A percentile compares a stretch with the other conserved stretches of the same genome.
These are phyloP conservation scores for Echinochloa phyllopogon DNA, from an alignment of 176 grass and related monocot species.

Conservation along the genomic window DNA sequence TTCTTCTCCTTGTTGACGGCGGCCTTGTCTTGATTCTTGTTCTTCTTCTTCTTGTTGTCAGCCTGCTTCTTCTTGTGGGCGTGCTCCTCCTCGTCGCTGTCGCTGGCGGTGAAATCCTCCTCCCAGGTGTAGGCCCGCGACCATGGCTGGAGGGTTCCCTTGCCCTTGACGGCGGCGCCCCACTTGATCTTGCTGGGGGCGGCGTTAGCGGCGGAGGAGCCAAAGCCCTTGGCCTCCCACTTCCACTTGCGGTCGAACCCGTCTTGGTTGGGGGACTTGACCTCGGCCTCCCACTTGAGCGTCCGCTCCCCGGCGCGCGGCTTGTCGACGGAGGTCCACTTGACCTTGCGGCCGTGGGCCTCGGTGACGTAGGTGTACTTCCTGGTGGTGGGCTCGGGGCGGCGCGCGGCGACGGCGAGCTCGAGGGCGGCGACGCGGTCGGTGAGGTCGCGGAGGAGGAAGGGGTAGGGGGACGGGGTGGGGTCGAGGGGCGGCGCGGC, in stretches of 20 bases:
- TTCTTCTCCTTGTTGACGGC: conserved; percentile 36
- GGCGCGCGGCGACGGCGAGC: conserved; percentile 50
- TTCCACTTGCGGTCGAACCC: conserved; percentile 88
- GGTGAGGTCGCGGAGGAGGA: conserved; percentile 67
- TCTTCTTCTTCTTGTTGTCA: conserved; percentile 31
- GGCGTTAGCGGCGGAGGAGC: background rate
- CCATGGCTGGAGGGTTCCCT: conserved; percentile 57
- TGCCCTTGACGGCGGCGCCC: conserved; percentile 75
- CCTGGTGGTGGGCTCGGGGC: conserved; percentile 18
- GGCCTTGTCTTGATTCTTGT: background rate
- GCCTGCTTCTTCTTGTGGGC: background rate
- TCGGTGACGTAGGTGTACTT: conserved; percentile 74
- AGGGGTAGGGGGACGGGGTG: background rate
- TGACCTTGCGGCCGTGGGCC: conserved; percentile 70
- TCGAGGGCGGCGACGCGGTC: conserved; percentile 74
- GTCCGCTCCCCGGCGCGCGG: conserved; percentile 43
- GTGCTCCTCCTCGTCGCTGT: background rate
- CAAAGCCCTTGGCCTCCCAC: conserved; percentile 58
- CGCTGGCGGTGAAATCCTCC: conserved; percentile 44
- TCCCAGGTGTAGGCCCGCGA: conserved; percentile 69
- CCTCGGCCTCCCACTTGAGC: conserved; percentile 67
- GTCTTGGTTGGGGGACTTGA: conserved; percentile 59
- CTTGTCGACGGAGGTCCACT: conserved; percentile 69
- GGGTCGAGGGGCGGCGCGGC: background rate
- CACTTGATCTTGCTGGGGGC: conserved; percentile 63